Base-by-base conservation (phyloP, 192 early-diverging fungal genomes). In the Linnemannia hyalina region DNA sequence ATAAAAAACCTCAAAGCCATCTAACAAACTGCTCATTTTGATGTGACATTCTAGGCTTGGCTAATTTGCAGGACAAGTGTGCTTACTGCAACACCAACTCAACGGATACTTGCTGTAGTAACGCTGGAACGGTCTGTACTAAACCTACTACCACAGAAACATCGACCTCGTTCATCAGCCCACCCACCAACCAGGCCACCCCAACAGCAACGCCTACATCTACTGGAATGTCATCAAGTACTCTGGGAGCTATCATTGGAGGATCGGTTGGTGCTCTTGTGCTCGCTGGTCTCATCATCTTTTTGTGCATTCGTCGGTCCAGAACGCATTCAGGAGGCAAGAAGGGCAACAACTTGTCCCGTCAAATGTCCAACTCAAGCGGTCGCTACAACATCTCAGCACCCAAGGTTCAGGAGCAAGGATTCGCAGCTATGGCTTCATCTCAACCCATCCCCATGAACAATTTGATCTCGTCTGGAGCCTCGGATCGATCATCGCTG, bases 321-420 rank as follows among this genome's bases (percentile, higher is more conserved):
- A 86, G 42, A 23, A 55, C 41, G 29, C 7, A 40, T 20, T n/a
- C 35, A 7, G 70, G 42, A 2, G 36, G 68, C 10, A n/a, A 44
- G 22, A 72, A 80, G 22, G 84, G 80, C 44, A 52, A 32, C 7
- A 36, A 32, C 3, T 68, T 81, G 13, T 40, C 79, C 4, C 84
- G 79, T 20, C 75, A 86, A 74, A 46, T 74, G 35, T 86, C 84
- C 65, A 86, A 81, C 68, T 68, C 78, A 22, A 86, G 84, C 65
- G 71, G 26, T 15, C 79, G 76, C 18, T 86, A 86, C 65, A 81
- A 86, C 36, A 86, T 86, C 26, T 86, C 84, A 4, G 40, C 65
- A 15, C 84, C 84, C 40, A 86, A 86, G 63, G 49, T 86, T 69
- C 84, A 86, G 72, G 84, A 86, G 6, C 71, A 86, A 46, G 80